Conservation (phyloP, 1,284 basidiomycete species). For the Marasmius tenuissimus region DNA sequence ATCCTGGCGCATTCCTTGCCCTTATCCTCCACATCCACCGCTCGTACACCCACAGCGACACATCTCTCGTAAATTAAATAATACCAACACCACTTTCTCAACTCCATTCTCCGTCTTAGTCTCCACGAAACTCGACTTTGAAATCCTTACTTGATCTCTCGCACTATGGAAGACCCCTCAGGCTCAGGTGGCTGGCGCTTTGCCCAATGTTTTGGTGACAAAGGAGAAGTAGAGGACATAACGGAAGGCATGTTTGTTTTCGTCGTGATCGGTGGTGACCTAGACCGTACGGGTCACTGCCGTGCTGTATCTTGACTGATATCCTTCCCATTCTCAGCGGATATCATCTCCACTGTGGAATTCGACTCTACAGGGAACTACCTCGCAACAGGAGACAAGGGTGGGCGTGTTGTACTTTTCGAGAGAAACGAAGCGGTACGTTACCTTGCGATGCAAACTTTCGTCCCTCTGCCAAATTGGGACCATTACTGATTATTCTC, state of each 20-base stretch:
- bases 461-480: slow-evolving; percentile 26
- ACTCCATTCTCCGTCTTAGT: slow-evolving; percentile 19
- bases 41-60: neutral
- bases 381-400: slow-evolving; percentile 99
- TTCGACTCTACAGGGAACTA: slow-evolving; percentile 99
- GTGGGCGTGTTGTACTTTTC: slow-evolving; percentile 97
- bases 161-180: slow-evolving; percentile 71
- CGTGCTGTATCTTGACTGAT: slow-evolving; percentile 22
- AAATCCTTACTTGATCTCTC: slow-evolving; percentile 14
- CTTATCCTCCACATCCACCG: slow-evolving; percentile 2
- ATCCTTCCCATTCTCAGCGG: slow-evolving; percentile 60
- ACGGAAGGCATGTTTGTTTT: slow-evolving; percentile 79
- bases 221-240: slow-evolving; percentile 99
- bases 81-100: slow-evolving; percentile 16
- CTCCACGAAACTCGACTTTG: slow-evolving; percentile 21
- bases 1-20: slow-evolving; percentile 20
- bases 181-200: slow-evolving; percentile 94
- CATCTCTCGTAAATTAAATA: neutral
- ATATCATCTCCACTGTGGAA: slow-evolving; percentile 99
- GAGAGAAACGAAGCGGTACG: slow-evolving; percentile 96
- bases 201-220: slow-evolving; percentile 99
- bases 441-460: slow-evolving; percentile 20
- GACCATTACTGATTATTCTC: slow-evolving; percentile 20
- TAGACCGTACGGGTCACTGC: slow-evolving; percentile 6
- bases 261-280: neutral